Conservation (phyloP, 2,329 filamentous ascomycete genomes). For the Diplodia intermedia region DNA sequence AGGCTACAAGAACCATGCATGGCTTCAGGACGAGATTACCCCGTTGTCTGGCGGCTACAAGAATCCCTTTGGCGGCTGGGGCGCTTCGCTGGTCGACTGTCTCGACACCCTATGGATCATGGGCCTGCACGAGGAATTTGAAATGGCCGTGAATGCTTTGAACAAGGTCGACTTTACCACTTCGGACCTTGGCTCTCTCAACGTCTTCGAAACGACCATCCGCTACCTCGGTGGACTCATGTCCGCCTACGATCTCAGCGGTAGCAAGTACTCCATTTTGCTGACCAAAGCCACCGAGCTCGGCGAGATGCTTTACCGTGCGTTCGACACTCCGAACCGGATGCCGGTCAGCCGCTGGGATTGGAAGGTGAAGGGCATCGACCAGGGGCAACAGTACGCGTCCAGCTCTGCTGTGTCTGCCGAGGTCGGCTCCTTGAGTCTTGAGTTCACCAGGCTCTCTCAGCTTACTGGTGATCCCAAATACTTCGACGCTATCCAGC, state of each 20-base stretch:
- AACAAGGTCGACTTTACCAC: slow-evolving; percentile 62
- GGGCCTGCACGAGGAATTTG: slow-evolving; percentile 64
- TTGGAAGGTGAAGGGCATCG: slow-evolving; percentile 45
- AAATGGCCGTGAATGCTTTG: slow-evolving; percentile 59
- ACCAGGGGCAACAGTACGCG: slow-evolving; percentile 39
- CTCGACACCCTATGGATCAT: slow-evolving; percentile 70
- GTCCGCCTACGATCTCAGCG: slow-evolving; percentile 48
- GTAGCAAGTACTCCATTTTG: slow-evolving; percentile 45
- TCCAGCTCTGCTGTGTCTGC: slow-evolving; percentile 44
- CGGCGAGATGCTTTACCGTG: slow-evolving; percentile 53
- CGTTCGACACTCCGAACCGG: slow-evolving; percentile 54
- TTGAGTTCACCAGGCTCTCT: slow-evolving; percentile 50
- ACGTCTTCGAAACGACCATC: slow-evolving; percentile 52
- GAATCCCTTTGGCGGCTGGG: slow-evolving; percentile 62
- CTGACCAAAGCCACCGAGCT: slow-evolving; percentile 51
- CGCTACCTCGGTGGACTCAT: slow-evolving; percentile 49
- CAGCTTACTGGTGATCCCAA: slow-evolving; percentile 49
- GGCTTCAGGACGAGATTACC: slow-evolving; percentile 60
- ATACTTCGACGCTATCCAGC: slow-evolving; percentile 49
- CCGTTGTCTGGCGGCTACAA: slow-evolving; percentile 58
- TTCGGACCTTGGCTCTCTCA: slow-evolving; percentile 45
- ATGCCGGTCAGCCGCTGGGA: slow-evolving; percentile 51
- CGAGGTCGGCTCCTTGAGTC: slow-evolving; percentile 47
- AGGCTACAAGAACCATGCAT: slow-evolving; percentile 61
- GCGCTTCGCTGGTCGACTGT: slow-evolving; percentile 65